phyloP scores from a whole-genome alignment of 2,329 filamentous ascomycete genomes.

The Akanthomyces dipterigenus region DNA sequence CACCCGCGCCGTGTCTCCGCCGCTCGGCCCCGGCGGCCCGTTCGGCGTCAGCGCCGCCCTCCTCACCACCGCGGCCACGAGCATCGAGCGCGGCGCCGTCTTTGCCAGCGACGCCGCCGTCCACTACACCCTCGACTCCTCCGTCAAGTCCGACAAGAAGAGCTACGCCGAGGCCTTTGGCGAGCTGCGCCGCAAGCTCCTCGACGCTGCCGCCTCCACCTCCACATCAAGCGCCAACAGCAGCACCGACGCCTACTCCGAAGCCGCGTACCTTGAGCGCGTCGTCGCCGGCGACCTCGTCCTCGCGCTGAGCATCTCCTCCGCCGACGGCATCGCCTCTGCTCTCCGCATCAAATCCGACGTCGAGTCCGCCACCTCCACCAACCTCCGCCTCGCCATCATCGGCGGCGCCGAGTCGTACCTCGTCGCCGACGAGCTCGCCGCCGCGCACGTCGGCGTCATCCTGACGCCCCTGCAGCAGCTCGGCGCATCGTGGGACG shows the following conservation, averaged over 20 bases:
- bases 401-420: slow-evolving; percentile 58
- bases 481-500: slow-evolving; percentile 51
- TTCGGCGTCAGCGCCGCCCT: slow-evolving; percentile 55
- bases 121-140: slow-evolving; percentile 50
- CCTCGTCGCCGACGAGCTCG: slow-evolving; percentile 52
- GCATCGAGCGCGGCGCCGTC: slow-evolving; percentile 42
- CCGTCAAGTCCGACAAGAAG: slow-evolving; percentile 33
- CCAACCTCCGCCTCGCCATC: slow-evolving; percentile 45
- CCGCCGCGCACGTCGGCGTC: slow-evolving; percentile 49
- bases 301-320: slow-evolving; percentile 53
- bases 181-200: slow-evolving; percentile 44
- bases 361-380: slow-evolving; percentile 36
- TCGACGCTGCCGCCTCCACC: slow-evolving; percentile 45
- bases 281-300: slow-evolving; percentile 49
- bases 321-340: slow-evolving; percentile 55
- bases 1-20: slow-evolving; percentile 52
- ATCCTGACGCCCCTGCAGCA: slow-evolving; percentile 54
- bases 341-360: slow-evolving; percentile 51
- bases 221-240: slow-evolving; percentile 26
- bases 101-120: slow-evolving; percentile 49
- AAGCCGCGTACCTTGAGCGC: slow-evolving; percentile 43
- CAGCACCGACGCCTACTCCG: slow-evolving; percentile 37
- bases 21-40: slow-evolving; percentile 37
- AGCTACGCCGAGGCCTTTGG: slow-evolving; percentile 51
- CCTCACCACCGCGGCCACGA: slow-evolving; percentile 40